Conservation (phyloP, 2,329 filamentous ascomycete species). For the Cytospora leucostoma region DNA sequence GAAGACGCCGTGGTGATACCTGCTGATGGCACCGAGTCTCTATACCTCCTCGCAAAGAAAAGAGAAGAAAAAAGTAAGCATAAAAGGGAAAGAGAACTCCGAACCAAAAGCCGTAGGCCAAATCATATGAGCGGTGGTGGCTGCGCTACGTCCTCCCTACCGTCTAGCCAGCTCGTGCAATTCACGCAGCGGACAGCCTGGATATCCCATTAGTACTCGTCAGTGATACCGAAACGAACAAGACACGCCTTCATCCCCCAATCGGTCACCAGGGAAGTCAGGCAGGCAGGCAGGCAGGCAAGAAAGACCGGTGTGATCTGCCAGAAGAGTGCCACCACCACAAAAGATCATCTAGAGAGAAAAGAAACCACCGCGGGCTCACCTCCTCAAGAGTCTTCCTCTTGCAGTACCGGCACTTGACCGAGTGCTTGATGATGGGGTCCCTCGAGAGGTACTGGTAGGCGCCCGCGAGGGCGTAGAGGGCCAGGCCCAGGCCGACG, state of each 20-base stretch:
- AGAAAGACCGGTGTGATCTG: not conserved
- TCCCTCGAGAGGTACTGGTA: conserved; percentile 65
- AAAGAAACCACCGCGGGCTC: too few species aligned
- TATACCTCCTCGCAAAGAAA: not conserved
- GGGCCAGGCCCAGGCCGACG: conserved; percentile 61
- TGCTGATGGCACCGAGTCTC: not conserved
- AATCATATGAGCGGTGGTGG: not conserved
- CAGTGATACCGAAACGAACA: too few species aligned
- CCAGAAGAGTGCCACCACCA: too few species aligned
- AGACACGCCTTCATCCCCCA: too few species aligned
- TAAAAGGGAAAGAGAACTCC: not conserved
- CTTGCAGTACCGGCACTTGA: conserved; percentile 69
- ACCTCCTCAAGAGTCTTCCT: conserved; percentile 66
- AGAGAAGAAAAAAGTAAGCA: not conserved
- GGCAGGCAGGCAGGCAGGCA: not conserved
- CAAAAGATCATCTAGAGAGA: too few species aligned
- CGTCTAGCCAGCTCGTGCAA: conserved; percentile 55
- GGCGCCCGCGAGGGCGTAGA: conserved; percentile 64
- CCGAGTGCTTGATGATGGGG: conserved; percentile 69
- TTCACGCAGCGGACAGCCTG: conserved; percentile 50
- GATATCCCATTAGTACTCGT: not conserved
- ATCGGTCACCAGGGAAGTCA: too few species aligned
- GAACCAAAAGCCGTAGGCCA: not conserved
- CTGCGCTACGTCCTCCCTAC: conserved; percentile 44
- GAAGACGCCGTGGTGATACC: not conserved